Conservation (phyloP, 202 grass and related monocot genomes). For the Schoenoplectus triqueter region DNA sequence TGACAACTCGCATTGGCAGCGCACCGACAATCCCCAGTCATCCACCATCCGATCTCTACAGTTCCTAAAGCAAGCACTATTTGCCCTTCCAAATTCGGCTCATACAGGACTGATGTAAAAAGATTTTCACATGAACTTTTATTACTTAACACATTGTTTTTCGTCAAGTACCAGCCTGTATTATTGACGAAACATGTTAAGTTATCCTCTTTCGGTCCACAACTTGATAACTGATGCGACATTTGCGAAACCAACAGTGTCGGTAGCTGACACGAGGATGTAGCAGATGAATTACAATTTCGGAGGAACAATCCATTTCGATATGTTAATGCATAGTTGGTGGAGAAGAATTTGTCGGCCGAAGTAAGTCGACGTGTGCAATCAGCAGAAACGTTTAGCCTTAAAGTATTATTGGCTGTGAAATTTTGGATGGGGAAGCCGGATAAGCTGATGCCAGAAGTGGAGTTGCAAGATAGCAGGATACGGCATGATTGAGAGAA, state of each 20-base stretch:
- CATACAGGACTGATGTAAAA: conserved; percentile 43
- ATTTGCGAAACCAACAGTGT: not conserved
- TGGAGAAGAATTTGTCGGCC: conserved; percentile 30
- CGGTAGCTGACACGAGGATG: conserved; percentile 33
- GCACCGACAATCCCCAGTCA: conserved; percentile 55
- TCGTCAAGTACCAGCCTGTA: not conserved
- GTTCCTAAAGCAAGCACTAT: conserved; percentile 43
- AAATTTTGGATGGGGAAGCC: conserved; percentile 21
- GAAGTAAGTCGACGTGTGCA: conserved; percentile 44
- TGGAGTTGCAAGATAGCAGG: conserved; percentile 40
- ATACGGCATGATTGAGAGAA: conserved; percentile 61
- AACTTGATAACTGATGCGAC: conserved; percentile 13
- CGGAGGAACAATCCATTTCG: conserved; percentile 51
- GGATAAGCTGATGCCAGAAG: not conserved
- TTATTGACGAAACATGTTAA: conserved; percentile 18
- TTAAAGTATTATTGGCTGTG: conserved; percentile 12
- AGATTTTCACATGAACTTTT: not conserved
- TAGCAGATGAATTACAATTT: not conserved
- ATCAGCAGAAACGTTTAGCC: conserved; percentile 13
- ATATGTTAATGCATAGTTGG: conserved; percentile 45
- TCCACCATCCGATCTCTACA: conserved; percentile 76
- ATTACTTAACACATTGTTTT: not conserved
- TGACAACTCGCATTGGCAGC: conserved; percentile 48
- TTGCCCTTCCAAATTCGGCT: not conserved
- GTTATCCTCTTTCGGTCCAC: not conserved